Evolutionary conservation across 2,329 filamentous ascomycete species (phyloP).

Genomic region (Colletotrichum euphorbiae): DNA sequence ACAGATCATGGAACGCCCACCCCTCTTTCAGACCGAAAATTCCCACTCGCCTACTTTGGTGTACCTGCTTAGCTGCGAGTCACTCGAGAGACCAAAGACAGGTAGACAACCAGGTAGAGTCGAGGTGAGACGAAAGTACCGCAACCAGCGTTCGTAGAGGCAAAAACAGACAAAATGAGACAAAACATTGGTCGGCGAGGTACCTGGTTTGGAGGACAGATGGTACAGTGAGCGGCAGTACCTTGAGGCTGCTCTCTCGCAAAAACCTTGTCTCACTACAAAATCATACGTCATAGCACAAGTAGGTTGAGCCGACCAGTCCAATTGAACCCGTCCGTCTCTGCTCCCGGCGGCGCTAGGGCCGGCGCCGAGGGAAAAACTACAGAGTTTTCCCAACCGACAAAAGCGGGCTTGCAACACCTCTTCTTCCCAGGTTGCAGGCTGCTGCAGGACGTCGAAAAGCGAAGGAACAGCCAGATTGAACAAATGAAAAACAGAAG

Average conservation of each 20-base stretch:
- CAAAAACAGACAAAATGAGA: neutral
- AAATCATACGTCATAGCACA: constrained; percentile 37
- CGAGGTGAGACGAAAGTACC: constrained; percentile 32
- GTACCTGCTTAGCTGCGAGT: constrained; percentile 20
- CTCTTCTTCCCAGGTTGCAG: neutral
- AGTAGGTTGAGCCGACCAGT: constrained; percentile 32
- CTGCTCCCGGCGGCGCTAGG: constrained; percentile 34
- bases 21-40: constrained; percentile 33
- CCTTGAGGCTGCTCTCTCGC: constrained; percentile 7
- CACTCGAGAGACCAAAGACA: constrained; percentile 6
- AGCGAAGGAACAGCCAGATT: neutral
- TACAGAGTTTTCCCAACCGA: neutral
- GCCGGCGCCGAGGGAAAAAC: constrained; percentile 17
- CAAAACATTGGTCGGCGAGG: constrained; percentile 13
- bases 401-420: too few relatives aligned
- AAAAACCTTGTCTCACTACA: constrained; percentile 35
- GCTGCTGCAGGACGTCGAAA: neutral
- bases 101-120: constrained; percentile 26
- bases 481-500: too few relatives aligned
- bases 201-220: constrained; percentile 31
- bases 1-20: constrained; percentile 27
- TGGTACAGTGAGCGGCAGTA: constrained; percentile 7
- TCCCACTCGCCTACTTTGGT: constrained; percentile 30
- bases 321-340: constrained; percentile 33
- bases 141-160: neutral